Conservation (phyloP, 1,284 basidiomycete genomes). For the Ustilago sp. region DNA sequence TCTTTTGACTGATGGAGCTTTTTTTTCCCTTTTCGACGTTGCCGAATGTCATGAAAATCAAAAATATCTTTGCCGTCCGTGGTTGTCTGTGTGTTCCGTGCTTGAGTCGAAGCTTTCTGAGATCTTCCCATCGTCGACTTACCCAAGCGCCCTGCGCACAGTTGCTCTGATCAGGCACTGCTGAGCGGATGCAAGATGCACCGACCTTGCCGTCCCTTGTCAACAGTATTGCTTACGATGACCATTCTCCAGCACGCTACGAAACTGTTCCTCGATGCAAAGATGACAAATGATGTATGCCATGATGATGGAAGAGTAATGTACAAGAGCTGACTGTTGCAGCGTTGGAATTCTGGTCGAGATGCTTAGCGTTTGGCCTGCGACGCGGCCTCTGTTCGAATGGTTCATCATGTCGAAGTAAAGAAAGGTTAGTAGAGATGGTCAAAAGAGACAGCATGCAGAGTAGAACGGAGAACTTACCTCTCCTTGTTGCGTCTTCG, state of each 20-base stretch:
- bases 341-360: neutral
- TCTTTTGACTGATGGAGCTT: neutral
- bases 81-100: neutral
- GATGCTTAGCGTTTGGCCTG: slow-evolving; percentile 42
- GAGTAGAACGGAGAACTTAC: slow-evolving; percentile 52
- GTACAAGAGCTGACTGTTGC: slow-evolving; percentile 18
- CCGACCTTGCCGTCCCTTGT: neutral
- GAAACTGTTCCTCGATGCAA: neutral
- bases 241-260: neutral
- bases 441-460: neutral
- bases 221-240: neutral
- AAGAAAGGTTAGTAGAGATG: neutral
- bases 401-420: neutral
- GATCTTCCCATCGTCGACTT: neutral
- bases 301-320: slow-evolving; percentile 10
- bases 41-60: slow-evolving; percentile 53
- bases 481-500: slow-evolving; percentile 96
- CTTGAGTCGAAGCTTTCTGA: neutral
- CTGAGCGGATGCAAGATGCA: too few relatives aligned
- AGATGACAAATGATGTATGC: neutral
- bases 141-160: neutral
- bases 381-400: slow-evolving; percentile 42
- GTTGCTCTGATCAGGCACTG: neutral
- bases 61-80: slow-evolving; percentile 9
- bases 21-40: slow-evolving; percentile 28